A percentile compares a stretch with the other conserved stretches of the same genome.
Conservation (phyloP, 73 alveolate genomes). For the Halteria grandinella region DNA sequence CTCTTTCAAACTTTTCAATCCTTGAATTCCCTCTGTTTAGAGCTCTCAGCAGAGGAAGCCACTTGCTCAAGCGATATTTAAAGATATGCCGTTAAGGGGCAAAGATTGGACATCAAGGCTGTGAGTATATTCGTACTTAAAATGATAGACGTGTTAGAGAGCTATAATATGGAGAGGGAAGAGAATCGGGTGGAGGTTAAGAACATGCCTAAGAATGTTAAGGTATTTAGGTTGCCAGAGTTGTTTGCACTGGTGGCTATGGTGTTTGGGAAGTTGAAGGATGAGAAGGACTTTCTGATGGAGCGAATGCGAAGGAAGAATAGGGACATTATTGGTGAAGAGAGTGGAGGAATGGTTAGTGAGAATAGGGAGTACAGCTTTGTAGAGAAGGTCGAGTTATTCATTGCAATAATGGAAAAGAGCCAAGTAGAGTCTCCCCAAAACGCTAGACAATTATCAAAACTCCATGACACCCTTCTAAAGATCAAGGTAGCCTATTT, state of each 20-base stretch:
- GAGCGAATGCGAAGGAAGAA: constrained; percentile 10
- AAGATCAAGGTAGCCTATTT: constrained; percentile 12
- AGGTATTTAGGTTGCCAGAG: constrained; percentile 54
- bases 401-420: constrained; percentile 15
- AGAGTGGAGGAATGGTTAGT: not conserved
- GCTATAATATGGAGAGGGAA: constrained; percentile 32
- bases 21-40: constrained; percentile 30
- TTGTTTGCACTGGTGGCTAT: constrained; percentile 24
- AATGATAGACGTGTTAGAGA: constrained; percentile 56
- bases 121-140: constrained; percentile 37
- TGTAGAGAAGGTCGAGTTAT: constrained; percentile 22
- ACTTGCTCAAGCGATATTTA: not conserved
- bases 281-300: constrained; percentile 51
- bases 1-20: constrained; percentile 24
- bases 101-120: constrained; percentile 31
- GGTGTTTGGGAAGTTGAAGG: constrained; percentile 51
- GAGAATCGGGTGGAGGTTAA: not conserved
- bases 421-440: constrained; percentile 50
- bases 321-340: not conserved
- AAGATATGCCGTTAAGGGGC: constrained; percentile 3
- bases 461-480: constrained; percentile 46
- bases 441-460: constrained; percentile 42
- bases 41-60: constrained; percentile 32
- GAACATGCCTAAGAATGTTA: constrained; percentile 34
- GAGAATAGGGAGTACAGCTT: constrained; percentile 12